These are phyloP conservation scores for Lentinula sp. DNA, from an alignment of 768 basidiomycete genomes.

Conservation along the genomic window DNA sequence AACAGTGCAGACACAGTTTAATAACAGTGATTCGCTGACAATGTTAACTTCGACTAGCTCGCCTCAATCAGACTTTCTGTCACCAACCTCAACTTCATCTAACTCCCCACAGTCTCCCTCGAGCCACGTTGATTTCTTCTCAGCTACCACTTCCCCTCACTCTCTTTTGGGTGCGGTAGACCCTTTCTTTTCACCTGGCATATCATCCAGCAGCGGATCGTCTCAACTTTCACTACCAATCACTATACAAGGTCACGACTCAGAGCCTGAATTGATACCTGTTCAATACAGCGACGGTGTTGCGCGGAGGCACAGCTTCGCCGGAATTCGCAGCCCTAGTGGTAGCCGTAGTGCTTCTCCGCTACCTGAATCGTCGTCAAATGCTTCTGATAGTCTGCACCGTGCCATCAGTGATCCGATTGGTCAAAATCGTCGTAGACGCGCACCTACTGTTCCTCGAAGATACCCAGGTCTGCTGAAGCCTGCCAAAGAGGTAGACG, in stretches of 20 bases:
- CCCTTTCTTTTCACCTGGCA: neutral
- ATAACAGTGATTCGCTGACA: neutral
- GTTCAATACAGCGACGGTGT: constrained; percentile 2
- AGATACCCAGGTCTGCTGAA: constrained; percentile 1
- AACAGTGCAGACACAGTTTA: neutral
- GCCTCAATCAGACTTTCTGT: neutral
- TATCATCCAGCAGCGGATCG: neutral
- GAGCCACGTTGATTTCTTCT: neutral
- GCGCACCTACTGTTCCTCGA: neutral
- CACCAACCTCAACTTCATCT: neutral
- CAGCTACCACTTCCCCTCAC: neutral
- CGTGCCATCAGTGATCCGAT: neutral
- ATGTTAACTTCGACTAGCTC: neutral
- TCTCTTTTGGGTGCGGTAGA: neutral
- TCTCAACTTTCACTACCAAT: neutral
- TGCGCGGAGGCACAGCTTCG: constrained; percentile 1
- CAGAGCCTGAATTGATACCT: neutral
- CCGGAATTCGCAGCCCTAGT: neutral
- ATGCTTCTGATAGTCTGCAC: neutral
- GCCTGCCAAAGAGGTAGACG: constrained; percentile 6
- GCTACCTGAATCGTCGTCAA: neutral
- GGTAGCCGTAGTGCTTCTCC: neutral
- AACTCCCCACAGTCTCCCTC: neutral
- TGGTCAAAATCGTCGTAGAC: constrained; percentile 1
- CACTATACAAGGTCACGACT: neutral